Conservation (phyloP, 2,329 filamentous ascomycete species). For the Helotiales sp. region DNA sequence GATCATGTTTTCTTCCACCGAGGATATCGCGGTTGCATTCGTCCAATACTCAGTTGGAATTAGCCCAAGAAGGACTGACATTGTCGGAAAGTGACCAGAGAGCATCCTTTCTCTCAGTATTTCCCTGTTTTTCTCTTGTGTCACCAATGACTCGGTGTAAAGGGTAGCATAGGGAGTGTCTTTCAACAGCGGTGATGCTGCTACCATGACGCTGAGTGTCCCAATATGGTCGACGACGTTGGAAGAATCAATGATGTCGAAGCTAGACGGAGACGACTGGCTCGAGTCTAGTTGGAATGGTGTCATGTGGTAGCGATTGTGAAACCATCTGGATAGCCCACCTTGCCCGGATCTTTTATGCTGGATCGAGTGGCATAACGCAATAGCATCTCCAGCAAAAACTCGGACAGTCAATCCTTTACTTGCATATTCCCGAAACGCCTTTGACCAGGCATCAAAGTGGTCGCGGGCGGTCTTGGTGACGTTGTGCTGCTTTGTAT, state of each 20-base stretch:
- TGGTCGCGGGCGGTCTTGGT: constrained; percentile 5
- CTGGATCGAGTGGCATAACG: constrained; percentile 16
- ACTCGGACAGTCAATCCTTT: constrained; percentile 4
- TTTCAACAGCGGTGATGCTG: constrained; percentile 10
- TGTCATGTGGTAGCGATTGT: not conserved
- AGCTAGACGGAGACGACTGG: not conserved
- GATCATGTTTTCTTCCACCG: constrained; percentile 1
- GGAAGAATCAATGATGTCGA: constrained; percentile 18
- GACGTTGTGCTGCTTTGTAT: constrained; percentile 1
- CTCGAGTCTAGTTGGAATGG: constrained; percentile 1
- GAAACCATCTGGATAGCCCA: not conserved
- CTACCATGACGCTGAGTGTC: constrained; percentile 14
- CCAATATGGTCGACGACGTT: constrained; percentile 17
- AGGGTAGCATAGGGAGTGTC: constrained; percentile 5
- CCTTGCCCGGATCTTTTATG: not conserved
- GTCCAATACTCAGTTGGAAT: constrained; percentile 13
- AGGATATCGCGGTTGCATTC: constrained; percentile 1
- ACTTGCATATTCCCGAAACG: constrained; percentile 1
- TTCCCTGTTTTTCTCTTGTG: not conserved
- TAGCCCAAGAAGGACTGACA: constrained; percentile 13
- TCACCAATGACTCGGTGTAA: constrained; percentile 11
- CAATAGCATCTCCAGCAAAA: constrained; percentile 17
- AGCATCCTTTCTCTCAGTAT: constrained; percentile 2
- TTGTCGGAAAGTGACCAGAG: constrained; percentile 10
- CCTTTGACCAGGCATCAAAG: constrained; percentile 1